A percentile compares a stretch with the other conserved stretches of the same genome.
Evolutionary conservation across 208 protist genomes (phyloP).

Genomic region (Leishmania gerbilli): DNA sequence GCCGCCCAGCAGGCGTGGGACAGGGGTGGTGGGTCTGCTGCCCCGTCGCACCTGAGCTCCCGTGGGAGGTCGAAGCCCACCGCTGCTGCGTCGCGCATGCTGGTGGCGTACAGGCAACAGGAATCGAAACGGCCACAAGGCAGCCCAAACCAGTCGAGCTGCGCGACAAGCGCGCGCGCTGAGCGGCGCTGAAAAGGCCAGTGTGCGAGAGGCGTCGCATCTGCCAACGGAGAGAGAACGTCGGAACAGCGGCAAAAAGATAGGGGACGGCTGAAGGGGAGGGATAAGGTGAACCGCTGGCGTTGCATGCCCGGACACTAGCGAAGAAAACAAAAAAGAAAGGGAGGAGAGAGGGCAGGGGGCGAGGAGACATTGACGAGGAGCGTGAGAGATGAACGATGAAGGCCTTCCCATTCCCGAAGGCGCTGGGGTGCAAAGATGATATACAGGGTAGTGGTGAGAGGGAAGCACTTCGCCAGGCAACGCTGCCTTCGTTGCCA

Average conservation of each 20-base stretch:
- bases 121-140: background rate
- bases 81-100: constrained; percentile 1
- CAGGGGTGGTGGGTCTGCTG: background rate
- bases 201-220: background rate
- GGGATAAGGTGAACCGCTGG: background rate
- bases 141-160: background rate
- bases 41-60: background rate
- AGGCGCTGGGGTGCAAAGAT: background rate
- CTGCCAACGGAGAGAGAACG: background rate
- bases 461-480: background rate
- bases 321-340: constrained; percentile 16
- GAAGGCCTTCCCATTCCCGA: background rate
- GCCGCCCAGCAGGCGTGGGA: background rate
- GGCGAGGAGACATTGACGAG: background rate
- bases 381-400: background rate
- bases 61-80: background rate
- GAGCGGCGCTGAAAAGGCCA: background rate
- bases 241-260: background rate
- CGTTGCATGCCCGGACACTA: background rate
- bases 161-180: background rate
- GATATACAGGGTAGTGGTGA: background rate
- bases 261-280: background rate
- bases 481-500: background rate
- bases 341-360: background rate
- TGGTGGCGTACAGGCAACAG: background rate